Evolutionary conservation across 768 basidiomycete genomes (phyloP), one percentile per base, ranked within the genome.

Genomic region (Tephrocybe sp.): DNA sequence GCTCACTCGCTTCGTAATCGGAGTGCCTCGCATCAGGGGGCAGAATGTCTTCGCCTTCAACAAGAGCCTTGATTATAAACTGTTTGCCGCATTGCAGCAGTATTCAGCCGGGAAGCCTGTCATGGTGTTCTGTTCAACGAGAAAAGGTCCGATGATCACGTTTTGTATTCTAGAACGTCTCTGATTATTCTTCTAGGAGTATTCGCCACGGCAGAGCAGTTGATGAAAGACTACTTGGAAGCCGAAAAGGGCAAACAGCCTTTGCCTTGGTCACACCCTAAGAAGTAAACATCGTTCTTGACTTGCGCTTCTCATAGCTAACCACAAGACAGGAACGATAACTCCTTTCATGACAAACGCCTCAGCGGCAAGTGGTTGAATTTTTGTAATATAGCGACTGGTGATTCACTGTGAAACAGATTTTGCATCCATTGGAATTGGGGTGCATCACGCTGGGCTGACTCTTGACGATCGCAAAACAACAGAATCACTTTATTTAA

Each of bases 391-490:
- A 6, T 25, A 18, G 40, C 30, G n/a, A 23, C 18, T 6, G 45
- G 46, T 32, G n/a, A 10, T 30, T 12, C 15, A 48, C 2, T 2
- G 25, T 26, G 21, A n/a, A 25, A 18, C 57, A 86, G 89, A 77
- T 25, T 73, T 95, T 26, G 85, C 84, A n/a, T 65, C 72, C 1
- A 68, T 66, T 47, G 97, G 96, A 1, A 84, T 98, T 42, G 93
- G 92, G 10, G 80, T 93, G 6, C 96, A 99, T 63, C 95, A 98
- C 63, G 96, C 94, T 4, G 96, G 96, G 1, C 68, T 98, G 45
- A 78, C 73, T 11, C 63, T 81, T 37, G 79, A 85, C 21, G 95
- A 98, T 61, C 80, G 94, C 33, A 77, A 77, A 44, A 62, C 76
- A 0, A 85, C 84, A 15, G 96, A 99, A 65, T 77, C 83, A 11